Base-by-base conservation (phyloP, 2,329 filamentous ascomycete genomes). In the Zalaria obscura region DNA sequence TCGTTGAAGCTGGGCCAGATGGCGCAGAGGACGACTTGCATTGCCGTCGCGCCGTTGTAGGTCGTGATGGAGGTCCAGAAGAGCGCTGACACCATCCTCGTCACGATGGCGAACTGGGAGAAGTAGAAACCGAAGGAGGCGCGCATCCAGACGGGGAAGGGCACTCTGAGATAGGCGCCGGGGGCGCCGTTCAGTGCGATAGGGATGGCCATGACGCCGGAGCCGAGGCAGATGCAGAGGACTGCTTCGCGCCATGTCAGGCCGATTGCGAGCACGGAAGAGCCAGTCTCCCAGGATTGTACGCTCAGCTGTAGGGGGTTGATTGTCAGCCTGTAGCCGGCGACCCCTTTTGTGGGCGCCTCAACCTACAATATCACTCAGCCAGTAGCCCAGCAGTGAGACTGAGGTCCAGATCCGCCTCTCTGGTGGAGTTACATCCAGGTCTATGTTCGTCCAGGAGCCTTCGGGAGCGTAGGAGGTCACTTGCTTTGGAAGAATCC, bases 61-160 rank as follows among this genome's bases (percentile, higher is more conserved):
- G 72, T 75, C 49, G 80, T 75, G 37, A 82, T 78, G 0, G 76
- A 75, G 42, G 80, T 75, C 79, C 73, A 76, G 56, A 76, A 74
- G n/a, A 74, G 53, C 3, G 70, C 71, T 3, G 75, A 64, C 41
- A 75, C 67, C 33, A 66, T 63, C 5, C 72, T 63, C 0, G 68
- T 71, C 5, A 75, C 50, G 40, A 75, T 70, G 18, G 70, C 65
- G 33, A 75, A 58, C 49, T 72, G 72, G 26, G 67, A 70, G 40
- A 72, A 70, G 63, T 66, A 73, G 57, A 73, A 75, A 0, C 73
- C 73, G 63, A 71, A 76, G 40, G 64, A 67, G 3, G 70, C 68
- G 38, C 73, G 67, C 0, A 68, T 66, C 25, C 73, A 65, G 5
- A 76, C 70, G 0, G 72, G 70, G 49, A 75, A 76, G 0, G 72